These are phyloP conservation scores for Syncephalis plumigaleata DNA, from an alignment of 371 early-diverging fungal genomes.

Conservation along the genomic window DNA sequence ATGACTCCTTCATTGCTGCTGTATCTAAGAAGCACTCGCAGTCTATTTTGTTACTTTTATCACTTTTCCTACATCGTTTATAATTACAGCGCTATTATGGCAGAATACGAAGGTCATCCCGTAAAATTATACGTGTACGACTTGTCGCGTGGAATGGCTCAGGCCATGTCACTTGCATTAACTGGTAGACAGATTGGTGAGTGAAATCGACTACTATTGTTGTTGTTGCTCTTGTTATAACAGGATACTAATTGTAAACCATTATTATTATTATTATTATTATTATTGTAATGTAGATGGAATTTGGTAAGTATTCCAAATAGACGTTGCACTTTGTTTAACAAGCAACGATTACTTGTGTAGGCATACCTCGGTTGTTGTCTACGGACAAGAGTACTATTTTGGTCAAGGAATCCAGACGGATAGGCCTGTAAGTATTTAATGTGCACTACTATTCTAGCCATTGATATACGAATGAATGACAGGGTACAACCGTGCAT, in stretches of 20 bases:
- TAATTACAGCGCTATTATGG: too few species aligned
- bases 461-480: neutral
- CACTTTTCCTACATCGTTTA: too few species aligned
- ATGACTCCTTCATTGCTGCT: too few species aligned
- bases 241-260: neutral
- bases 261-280: neutral
- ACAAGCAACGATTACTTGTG: neutral
- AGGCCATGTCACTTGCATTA: slow-evolving; percentile 34
- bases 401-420: slow-evolving; percentile 61
- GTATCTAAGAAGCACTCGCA: too few species aligned
- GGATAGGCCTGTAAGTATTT: slow-evolving; percentile 19
- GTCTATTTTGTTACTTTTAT: too few species aligned
- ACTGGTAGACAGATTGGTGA: slow-evolving; percentile 51
- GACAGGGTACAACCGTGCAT: slow-evolving; percentile 37
- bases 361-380: slow-evolving; percentile 81
- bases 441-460: neutral
- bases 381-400: slow-evolving; percentile 71
- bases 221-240: neutral
- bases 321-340: neutral
- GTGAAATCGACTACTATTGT: neutral
- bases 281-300: too few species aligned
- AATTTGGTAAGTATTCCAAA: slow-evolving; percentile 22
- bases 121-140: slow-evolving; percentile 41
- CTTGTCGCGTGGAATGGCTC: slow-evolving; percentile 54
- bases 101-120: too few species aligned